Evolutionary conservation across 495 filamentous ascomycete genomes (phyloP), one percentile per base, ranked within the genome.

Genomic region (Durotheca rogersii): DNA sequence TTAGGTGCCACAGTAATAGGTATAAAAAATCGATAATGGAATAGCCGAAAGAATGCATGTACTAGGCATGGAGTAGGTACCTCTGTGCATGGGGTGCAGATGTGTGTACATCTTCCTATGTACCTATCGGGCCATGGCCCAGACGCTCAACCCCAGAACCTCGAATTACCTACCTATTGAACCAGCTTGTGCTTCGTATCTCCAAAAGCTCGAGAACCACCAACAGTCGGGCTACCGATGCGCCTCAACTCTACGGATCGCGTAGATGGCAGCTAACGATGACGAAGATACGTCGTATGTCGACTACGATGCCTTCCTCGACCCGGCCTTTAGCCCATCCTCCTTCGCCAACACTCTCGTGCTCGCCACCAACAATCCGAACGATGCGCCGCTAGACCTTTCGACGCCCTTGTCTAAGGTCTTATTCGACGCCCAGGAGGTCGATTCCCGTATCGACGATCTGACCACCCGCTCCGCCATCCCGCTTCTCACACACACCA

Each of bases 401-500:
- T 88, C 90, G 4, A 97, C 93, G 25, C 93, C 93, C 2, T 80
- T 97, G 27, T 96, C 91, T 2, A 82, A 89, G 37, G 93, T 97
- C 9, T 80, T 97, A 12, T 99, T 99, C 69, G 93, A 99, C 69
- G 81, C 94, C 11, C 93, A 99, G 66, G 93, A 97, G 67, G 85
- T 99, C 51, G 91, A 97, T 69, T 95, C 90, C 1, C 89, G 96
- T 63, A 96, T 97, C 53, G 86, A 97, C 69, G 76, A 78, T 12
- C 79, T 99, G 17, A 95, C 91, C 34, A 93, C 88, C 37, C 82
- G 84, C 57, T 86, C 87, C 37, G 88, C 94, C 10, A 74, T 92
- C 5, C 87, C 90, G 0, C 75, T 97, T n/a, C 79, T 97, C 18
- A 74, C 81, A 12, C 79, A 95, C 69, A 93, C 89, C 18, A 76